Conservation (phyloP, 1,284 basidiomycete species). For the Fereydounia khargensis region DNA sequence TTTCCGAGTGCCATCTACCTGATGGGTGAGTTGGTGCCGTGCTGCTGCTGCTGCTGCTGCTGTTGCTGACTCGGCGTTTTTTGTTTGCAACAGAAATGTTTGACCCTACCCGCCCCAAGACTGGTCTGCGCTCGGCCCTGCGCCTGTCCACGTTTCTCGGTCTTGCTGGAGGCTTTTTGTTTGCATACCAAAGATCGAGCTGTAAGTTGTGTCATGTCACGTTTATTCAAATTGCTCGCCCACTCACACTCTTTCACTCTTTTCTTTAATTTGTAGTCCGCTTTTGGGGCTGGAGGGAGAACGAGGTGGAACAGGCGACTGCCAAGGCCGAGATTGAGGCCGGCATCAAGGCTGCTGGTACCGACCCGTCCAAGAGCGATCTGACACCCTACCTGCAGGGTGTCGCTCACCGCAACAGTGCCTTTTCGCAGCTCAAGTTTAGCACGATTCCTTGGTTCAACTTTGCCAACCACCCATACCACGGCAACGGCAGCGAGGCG, state of each 20-base stretch:
- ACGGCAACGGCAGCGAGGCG: constrained; percentile 24
- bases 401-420: constrained; percentile 83
- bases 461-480: constrained; percentile 53
- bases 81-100: constrained; percentile 31
- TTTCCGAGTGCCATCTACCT: constrained; percentile 72
- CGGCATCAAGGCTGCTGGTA: constrained; percentile 33
- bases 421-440: constrained; percentile 70
- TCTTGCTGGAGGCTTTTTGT: constrained; percentile 81
- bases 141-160: constrained; percentile 59
- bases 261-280: constrained; percentile 66
- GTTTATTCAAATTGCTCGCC: constrained; percentile 2
- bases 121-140: constrained; percentile 35
- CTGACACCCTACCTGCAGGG: constrained; percentile 85
- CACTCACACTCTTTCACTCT: not conserved
- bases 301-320: constrained; percentile 61
- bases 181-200: constrained; percentile 77
- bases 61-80: not conserved
- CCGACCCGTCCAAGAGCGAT: constrained; percentile 63
- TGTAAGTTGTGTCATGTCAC: constrained; percentile 15
- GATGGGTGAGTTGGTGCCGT: constrained; percentile 22
- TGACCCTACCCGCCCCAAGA: constrained; percentile 45
- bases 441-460: constrained; percentile 57
- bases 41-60: not conserved
- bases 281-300: constrained; percentile 96
- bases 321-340: constrained; percentile 30